Evolutionary conservation across 768 basidiomycete species (phyloP).

Genomic region (Tylopilus subfusipes): DNA sequence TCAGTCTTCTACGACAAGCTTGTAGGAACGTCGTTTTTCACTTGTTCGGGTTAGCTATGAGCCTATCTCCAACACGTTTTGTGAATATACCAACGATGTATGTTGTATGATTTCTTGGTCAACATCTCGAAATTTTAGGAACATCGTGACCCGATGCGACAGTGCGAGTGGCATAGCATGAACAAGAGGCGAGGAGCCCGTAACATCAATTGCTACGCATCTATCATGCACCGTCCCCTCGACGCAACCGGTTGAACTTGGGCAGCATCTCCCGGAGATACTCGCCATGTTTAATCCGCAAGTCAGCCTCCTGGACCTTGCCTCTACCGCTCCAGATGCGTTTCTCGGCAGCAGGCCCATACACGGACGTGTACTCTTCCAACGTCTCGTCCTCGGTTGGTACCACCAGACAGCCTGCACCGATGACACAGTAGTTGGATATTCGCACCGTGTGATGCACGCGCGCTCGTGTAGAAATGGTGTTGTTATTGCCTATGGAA

Average conservation of each 20-base stretch:
- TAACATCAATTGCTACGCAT: not conserved
- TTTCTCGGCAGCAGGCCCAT: slow-evolving; percentile 71
- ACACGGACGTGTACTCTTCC: slow-evolving; percentile 80
- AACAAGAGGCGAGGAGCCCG: not conserved
- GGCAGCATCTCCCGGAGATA: slow-evolving; percentile 90
- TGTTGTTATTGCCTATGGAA: slow-evolving; percentile 80
- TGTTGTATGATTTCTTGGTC: not conserved
- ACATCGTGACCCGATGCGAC: too few relatives aligned
- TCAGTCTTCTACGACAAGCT: slow-evolving; percentile 18
- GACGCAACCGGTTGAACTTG: slow-evolving; percentile 76
- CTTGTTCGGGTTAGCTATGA: not conserved
- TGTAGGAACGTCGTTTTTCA: not conserved
- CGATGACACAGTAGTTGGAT: slow-evolving; percentile 77
- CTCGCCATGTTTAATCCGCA: slow-evolving; percentile 85
- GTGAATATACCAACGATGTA: too few relatives aligned
- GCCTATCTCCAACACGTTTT: too few relatives aligned
- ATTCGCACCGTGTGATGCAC: slow-evolving; percentile 82
- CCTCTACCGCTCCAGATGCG: slow-evolving; percentile 85
- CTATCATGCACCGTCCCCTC: slow-evolving; percentile 50
- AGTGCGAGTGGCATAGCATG: too few relatives aligned
- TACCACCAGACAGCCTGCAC: slow-evolving; percentile 74
- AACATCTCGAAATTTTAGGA: too few relatives aligned
- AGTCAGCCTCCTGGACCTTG: slow-evolving; percentile 75
- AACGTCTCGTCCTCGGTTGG: slow-evolving; percentile 76
- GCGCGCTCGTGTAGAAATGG: slow-evolving; percentile 77